Evolutionary conservation across 2,329 filamentous ascomycete species (phyloP).

Genomic region (Mariannaea sp.): DNA sequence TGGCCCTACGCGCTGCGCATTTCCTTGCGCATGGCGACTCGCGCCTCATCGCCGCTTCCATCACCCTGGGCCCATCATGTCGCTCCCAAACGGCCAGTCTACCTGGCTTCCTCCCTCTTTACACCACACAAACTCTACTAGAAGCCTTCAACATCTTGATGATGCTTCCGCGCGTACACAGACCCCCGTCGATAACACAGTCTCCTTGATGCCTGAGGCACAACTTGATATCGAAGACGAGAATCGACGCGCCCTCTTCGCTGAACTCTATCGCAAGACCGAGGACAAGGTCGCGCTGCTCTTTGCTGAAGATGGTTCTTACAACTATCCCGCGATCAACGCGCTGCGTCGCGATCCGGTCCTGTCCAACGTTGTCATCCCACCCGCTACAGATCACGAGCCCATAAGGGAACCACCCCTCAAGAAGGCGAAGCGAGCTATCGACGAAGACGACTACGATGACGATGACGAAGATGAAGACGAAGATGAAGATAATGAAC

Average conservation of each 20-base stretch:
- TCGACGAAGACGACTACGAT: constrained; percentile 85
- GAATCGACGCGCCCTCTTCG: constrained; percentile 73
- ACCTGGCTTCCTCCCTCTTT: constrained; percentile 65
- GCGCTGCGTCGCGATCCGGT: constrained; percentile 53
- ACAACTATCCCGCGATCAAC: constrained; percentile 59
- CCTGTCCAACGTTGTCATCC: constrained; percentile 50
- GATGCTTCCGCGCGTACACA: constrained; percentile 60
- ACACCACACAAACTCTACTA: constrained; percentile 52
- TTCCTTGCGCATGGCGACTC: constrained; percentile 61
- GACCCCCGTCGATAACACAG: constrained; percentile 56
- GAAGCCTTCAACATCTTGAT: constrained; percentile 63
- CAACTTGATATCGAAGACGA: constrained; percentile 67
- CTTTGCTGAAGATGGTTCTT: constrained; percentile 65
- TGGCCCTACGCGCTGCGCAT: constrained; percentile 57
- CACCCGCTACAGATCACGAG: constrained; percentile 62
- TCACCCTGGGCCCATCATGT: constrained; percentile 63
- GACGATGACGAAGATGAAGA: constrained; percentile 82
- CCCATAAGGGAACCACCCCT: constrained; percentile 64
- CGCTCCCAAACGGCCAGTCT: constrained; percentile 68
- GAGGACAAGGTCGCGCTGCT: constrained; percentile 78
- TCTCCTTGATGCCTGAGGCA: constrained; percentile 64
- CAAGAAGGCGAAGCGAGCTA: constrained; percentile 77
- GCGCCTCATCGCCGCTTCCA: constrained; percentile 53
- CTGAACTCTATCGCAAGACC: constrained; percentile 74
- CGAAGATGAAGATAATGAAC: constrained; percentile 58